Evolutionary conservation across 345 rosid genomes (phyloP).

Genomic region (Schrenkiella parvula): DNA sequence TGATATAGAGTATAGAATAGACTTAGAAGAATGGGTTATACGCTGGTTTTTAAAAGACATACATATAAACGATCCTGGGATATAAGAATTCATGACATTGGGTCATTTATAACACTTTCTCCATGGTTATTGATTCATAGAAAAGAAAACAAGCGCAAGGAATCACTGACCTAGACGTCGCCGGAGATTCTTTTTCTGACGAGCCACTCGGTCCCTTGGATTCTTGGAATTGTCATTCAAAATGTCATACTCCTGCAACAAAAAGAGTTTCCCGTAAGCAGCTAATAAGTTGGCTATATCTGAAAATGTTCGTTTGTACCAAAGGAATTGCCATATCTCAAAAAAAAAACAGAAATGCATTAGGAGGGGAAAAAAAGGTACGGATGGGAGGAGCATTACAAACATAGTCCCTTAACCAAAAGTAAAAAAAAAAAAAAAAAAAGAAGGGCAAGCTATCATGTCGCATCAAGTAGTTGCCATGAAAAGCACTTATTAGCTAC

Average conservation of each 20-base stretch:
- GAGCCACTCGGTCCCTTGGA: constrained; percentile 86
- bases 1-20: neutral
- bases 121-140: neutral
- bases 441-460: neutral
- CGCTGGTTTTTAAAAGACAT: neutral
- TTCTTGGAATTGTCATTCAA: constrained; percentile 80
- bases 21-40: constrained; percentile 1
- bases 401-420: neutral
- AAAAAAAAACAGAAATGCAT: neutral
- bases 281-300: constrained; percentile 1
- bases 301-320: neutral
- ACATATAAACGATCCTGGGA: constrained; percentile 4
- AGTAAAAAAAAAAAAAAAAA: neutral
- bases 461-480: neutral
- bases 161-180: constrained; percentile 74
- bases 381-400: neutral
- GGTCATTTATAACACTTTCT: constrained; percentile 1
- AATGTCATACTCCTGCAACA: constrained; percentile 87
- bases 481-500: neutral
- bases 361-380: neutral
- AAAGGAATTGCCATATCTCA: constrained; percentile 8
- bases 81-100: neutral
- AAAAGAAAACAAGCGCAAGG: neutral
- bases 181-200: constrained; percentile 80
- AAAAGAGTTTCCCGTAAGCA: constrained; percentile 4